Base-by-base conservation (phyloP, 257 asterid species). In the Misopates orontium region DNA sequence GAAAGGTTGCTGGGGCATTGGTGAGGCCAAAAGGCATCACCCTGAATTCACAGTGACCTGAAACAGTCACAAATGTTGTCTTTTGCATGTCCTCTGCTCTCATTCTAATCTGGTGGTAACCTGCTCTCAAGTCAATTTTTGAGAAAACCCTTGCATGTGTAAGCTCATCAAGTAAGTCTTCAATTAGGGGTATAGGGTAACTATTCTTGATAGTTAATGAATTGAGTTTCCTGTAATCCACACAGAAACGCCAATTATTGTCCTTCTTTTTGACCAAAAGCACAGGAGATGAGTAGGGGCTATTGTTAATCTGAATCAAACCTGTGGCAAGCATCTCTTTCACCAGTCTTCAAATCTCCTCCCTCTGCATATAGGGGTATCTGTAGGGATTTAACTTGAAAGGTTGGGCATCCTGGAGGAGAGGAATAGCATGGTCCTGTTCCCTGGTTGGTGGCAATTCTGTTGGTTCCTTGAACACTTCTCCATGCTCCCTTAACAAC, bases 301-400 rank as follows among this genome's bases (percentile, higher is more conserved):
- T 51, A 0, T 10, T 40, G 6, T 56, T 65, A 13, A 12, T 1
- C 1, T 10, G 0, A 4, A 67, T 67, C 0, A 55, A 7, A 0
- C 64, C 32, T 16, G 60, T 8, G 16, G 23, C 15, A 1, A 68
- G 17, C 63, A 62, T 40, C 1, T 61, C 62, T 4, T 39, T 5
- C 0, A 61, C 20, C 14, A 70, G 50, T n/a, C 25, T 41, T 8
- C 62, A 69, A 5, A 52, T 70, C 10, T 13, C 36, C 52, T 61
- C 39, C 5, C 53, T 61, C 11, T 61, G 56, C 8, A 22, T 19
- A 9, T 25, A 10, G 1, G 52, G 57, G 47, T 61, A 62, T 8
- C 70, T 21, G 0, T 53, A 52, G 0, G 69, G 57, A 8, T 39
- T n/a, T n/a, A n/a, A 14, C 4, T 1, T 17, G 3, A 18, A 3